Evolutionary conservation across 2,329 filamentous ascomycete genomes (phyloP).

Genomic region (Penicillium sp.): DNA sequence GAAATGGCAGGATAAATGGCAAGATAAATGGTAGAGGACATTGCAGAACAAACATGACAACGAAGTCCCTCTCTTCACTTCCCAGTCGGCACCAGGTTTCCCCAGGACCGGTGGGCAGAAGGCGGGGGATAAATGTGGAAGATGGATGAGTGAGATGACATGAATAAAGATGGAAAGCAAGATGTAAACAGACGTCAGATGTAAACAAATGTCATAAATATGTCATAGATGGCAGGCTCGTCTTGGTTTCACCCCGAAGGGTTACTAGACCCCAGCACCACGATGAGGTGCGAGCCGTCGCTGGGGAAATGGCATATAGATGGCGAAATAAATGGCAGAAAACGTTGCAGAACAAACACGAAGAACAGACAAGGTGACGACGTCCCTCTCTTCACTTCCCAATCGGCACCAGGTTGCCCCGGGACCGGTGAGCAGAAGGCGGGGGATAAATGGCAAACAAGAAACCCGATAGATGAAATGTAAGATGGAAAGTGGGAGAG

Average conservation of each 20-base stretch:
- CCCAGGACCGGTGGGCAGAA: not conserved
- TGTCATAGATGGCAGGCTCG: slow-evolving; percentile 1
- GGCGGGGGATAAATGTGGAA: not conserved
- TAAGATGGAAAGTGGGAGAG: not conserved
- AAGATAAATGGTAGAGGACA: not conserved
- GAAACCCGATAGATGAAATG: not conserved
- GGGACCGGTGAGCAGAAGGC: slow-evolving; percentile 1
- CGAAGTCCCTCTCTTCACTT: not conserved
- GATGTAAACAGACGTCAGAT: too few species aligned
- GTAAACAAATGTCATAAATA: too few species aligned
- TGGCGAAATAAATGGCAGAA: not conserved
- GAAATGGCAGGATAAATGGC: not conserved
- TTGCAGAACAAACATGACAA: not conserved
- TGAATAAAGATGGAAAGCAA: too few species aligned
- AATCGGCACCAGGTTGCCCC: not conserved
- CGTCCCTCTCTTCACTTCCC: slow-evolving; percentile 1
- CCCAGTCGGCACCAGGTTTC: not conserved
- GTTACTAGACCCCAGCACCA: slow-evolving; percentile 19
- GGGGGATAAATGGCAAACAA: not conserved
- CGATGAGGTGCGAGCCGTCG: slow-evolving; percentile 18
- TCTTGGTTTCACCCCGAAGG: slow-evolving; percentile 15
- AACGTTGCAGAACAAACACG: not conserved
- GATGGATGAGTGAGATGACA: too few species aligned
- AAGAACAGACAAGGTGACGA: not conserved
- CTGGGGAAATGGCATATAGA: slow-evolving; percentile 5